Evolutionary conservation across 106 monocot species (phyloP).

Genomic region (Allium cepa): DNA sequence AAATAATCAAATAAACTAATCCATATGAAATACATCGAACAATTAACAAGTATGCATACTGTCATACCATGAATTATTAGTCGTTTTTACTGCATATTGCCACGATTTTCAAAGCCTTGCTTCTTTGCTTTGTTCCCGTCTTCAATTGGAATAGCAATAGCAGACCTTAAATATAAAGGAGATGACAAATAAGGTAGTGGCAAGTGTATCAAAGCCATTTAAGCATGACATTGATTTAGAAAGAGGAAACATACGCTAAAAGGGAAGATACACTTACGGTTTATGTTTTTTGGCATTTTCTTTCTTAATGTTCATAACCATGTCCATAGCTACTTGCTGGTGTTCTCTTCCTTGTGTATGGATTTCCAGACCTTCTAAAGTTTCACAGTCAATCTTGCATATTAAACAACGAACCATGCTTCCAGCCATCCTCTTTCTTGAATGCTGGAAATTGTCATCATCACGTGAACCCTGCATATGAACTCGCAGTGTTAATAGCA

Average conservation of each 20-base stretch:
- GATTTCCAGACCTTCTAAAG: slow-evolving; percentile 65
- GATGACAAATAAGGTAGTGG: background rate
- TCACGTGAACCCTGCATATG: slow-evolving; percentile 17
- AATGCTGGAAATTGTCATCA: slow-evolving; percentile 34
- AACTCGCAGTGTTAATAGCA: too few relatives aligned
- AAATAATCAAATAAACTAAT: background rate
- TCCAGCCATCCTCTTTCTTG: slow-evolving; percentile 55
- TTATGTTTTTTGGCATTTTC: slow-evolving; percentile 61
- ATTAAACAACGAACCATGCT: slow-evolving; percentile 73
- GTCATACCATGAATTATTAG: slow-evolving; percentile 9
- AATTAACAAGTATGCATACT: background rate
- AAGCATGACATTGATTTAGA: background rate
- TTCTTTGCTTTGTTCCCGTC: slow-evolving; percentile 23
- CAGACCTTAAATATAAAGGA: slow-evolving; percentile 5
- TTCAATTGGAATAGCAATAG: slow-evolving; percentile 9
- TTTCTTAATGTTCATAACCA: slow-evolving; percentile 72
- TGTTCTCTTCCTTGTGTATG: slow-evolving; percentile 91
- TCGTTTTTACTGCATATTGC: slow-evolving; percentile 1
- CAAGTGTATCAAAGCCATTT: background rate
- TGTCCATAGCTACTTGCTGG: slow-evolving; percentile 85
- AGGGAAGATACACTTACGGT: slow-evolving; percentile 15
- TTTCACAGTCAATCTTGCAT: slow-evolving; percentile 85
- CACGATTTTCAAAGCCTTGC: slow-evolving; percentile 20
- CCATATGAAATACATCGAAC: background rate
- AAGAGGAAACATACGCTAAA: background rate